Conservation (phyloP, 2,329 filamentous ascomycete genomes). For the Diaporthe citrichinensis region DNA sequence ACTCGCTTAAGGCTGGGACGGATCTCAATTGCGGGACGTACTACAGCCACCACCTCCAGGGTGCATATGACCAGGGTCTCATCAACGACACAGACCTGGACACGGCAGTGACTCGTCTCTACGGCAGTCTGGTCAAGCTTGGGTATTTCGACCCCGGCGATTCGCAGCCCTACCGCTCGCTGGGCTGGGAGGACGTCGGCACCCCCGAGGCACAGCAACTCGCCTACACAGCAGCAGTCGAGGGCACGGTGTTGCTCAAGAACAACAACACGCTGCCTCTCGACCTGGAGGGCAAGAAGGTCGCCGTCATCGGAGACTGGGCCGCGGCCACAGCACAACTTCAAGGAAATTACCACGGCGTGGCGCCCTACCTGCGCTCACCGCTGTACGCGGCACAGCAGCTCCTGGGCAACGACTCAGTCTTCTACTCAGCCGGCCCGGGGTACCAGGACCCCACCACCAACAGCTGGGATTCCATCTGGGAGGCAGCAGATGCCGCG, state of each 20-base stretch:
- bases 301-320: conserved; percentile 72
- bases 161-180: conserved; percentile 61
- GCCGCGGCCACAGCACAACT: conserved; percentile 70
- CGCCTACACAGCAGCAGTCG: conserved; percentile 67
- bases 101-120: conserved; percentile 64
- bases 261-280: conserved; percentile 67
- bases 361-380: conserved; percentile 67
- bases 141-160: conserved; percentile 70
- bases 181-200: conserved; percentile 70
- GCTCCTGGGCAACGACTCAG: conserved; percentile 35
- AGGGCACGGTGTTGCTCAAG: conserved; percentile 66
- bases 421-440: conserved; percentile 45
- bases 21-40: conserved; percentile 63
- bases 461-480: conserved; percentile 51
- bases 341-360: conserved; percentile 71
- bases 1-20: conserved; percentile 64
- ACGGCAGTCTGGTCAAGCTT: conserved; percentile 66
- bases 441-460: conserved; percentile 45
- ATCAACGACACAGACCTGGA: conserved; percentile 63
- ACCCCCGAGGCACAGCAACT: conserved; percentile 67
- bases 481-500: conserved; percentile 56
- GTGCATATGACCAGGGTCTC: conserved; percentile 51
- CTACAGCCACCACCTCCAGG: conserved; percentile 43
- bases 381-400: conserved; percentile 61
- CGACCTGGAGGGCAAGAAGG: conserved; percentile 61